Conservation (phyloP, 495 filamentous ascomycete species). For the Chaetomium tenue region DNA sequence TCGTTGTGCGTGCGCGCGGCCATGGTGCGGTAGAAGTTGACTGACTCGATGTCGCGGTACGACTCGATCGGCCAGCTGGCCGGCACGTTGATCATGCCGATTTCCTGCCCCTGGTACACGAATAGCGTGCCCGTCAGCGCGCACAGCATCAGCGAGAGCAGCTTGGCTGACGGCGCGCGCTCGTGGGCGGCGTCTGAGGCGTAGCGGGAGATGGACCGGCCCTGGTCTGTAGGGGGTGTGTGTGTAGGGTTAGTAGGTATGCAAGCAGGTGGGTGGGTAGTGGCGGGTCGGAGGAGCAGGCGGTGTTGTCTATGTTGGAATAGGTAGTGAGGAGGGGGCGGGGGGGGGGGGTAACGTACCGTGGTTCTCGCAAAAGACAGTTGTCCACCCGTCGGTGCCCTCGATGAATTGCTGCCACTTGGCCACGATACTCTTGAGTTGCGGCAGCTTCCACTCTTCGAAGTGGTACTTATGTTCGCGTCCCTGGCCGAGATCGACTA, state of each 20-base stretch:
- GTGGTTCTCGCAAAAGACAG: conserved; percentile 72
- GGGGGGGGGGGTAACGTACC: conserved; percentile 32
- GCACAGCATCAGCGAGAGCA: conserved; percentile 48
- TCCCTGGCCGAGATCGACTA: conserved; percentile 59
- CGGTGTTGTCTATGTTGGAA: no score
- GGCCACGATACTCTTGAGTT: conserved; percentile 58
- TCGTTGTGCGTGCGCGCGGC: conserved; percentile 31
- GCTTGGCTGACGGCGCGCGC: conserved; percentile 54
- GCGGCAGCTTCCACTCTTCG: conserved; percentile 49
- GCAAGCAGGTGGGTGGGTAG: background rate
- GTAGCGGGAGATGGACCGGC: conserved; percentile 62
- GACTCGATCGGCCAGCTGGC: conserved; percentile 61
- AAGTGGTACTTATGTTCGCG: conserved; percentile 42
- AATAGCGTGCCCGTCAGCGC: conserved; percentile 67
- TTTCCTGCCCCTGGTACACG: conserved; percentile 74
- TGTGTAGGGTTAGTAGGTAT: background rate
- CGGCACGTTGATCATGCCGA: conserved; percentile 73
- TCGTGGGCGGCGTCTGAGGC: conserved; percentile 48
- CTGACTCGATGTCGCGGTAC: conserved; percentile 69
- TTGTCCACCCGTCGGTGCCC: conserved; percentile 68
- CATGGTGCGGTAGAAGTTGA: conserved; percentile 57
- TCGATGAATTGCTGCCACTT: conserved; percentile 70
- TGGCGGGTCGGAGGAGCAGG: no score
- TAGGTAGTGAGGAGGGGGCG: background rate
- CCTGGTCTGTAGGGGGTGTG: conserved; percentile 45